A percentile compares a stretch with the other conserved stretches of the same genome.
phyloP scores from a whole-genome alignment of 106 monocot species.

The Dactylorhiza incarnata region DNA sequence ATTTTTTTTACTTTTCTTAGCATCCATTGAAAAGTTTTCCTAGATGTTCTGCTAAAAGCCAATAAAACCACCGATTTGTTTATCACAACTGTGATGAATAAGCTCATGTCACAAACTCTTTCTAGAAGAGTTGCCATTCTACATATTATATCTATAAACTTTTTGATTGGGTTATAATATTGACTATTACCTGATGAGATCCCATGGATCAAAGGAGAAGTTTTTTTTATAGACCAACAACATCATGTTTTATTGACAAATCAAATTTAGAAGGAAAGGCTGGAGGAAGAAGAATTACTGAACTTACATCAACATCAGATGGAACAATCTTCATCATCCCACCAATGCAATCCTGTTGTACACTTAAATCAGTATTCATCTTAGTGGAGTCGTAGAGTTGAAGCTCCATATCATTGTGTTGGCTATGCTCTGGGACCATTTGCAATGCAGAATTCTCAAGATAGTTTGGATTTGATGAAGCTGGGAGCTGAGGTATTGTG shows the following conservation, averaged over 20 bases:
- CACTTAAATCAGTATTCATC: conserved; percentile 13
- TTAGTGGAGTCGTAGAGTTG: conserved; percentile 8
- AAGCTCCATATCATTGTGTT: conserved; percentile 16
- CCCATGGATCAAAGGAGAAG: neutral
- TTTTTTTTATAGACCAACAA: neutral
- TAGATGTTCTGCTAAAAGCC: neutral
- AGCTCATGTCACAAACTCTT: neutral
- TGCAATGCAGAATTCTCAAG: conserved; percentile 4
- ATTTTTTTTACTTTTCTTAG: neutral
- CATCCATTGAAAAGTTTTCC: neutral
- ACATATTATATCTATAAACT: neutral
- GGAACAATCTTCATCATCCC: conserved; percentile 71
- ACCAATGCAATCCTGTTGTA: conserved; percentile 7
- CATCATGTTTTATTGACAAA: neutral
- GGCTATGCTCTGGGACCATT: neutral
- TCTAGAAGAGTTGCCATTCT: neutral
- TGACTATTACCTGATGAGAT: neutral
- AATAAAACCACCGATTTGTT: neutral
- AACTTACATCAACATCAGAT: conserved; percentile 57
- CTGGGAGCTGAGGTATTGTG: conserved; percentile 14
- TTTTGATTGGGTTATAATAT: neutral
- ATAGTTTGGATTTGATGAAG: conserved; percentile 13
- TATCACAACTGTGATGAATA: neutral
- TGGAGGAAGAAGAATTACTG: neutral
- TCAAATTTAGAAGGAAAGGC: neutral